Evolutionary conservation across 1,139 yeast species (phyloP), one percentile per base, ranked within the genome.

Genomic region (Yamadazyma membranifaciens): DNA sequence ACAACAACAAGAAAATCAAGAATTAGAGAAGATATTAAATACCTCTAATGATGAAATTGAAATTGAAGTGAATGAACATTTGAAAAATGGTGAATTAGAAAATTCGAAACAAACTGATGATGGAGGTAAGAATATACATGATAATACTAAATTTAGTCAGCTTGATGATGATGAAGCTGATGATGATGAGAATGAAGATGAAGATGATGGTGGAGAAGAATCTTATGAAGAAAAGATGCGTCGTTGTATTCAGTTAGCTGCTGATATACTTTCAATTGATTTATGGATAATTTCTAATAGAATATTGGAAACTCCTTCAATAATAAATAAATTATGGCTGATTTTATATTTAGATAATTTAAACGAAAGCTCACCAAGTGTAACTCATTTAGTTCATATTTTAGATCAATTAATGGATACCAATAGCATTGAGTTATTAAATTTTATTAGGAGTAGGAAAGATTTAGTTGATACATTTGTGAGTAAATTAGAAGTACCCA

Each of bases 401-500:
- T 56, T 72, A 41, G 77, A 72, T 46, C 77, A 71, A 45, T 55
- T 73, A 38, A 66, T 72, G 74, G 75, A 70, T 37, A 61, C 73
- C 10, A 71, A 72, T 48, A 64, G 73, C 50, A 68, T 71, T 17
- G 75, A 71, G 45, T 66, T 79, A 44, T 61, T 80, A 42, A 76
- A 78, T 48, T 80, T 76, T 48, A 67, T 81, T 31, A 60, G 84
- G 45, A 64, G 69, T 31, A 81, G 78, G 52, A 59, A 62, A 0
- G 63, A 66, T 46, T 58, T 81, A 38, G 86, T 80, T 7, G 83
- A 79, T 46, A 65, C 71, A 10, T 79, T 80, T 51, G 55, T 80
- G 34, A 63, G 62, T 31, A 81, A 79, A 50, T 68, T 80, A 28
- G 83, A 78, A 43, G 74, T 78, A 25, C 83, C 85, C 1, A 73